Evolutionary conservation across 129 eudicot genomes (phyloP).

Genomic region (Dittrichia graveolens): DNA sequence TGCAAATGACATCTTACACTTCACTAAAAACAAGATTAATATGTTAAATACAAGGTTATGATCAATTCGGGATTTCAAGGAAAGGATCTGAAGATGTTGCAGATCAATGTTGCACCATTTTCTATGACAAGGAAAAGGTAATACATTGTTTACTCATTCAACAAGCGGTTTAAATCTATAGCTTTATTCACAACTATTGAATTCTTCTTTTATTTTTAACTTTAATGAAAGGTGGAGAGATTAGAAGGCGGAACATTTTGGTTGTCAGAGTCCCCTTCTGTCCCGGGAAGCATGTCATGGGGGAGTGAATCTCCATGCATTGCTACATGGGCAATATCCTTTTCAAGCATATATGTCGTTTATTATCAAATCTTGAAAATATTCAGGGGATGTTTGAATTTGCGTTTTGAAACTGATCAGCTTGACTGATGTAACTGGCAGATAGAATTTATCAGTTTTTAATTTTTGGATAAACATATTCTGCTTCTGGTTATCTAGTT

Average conservation of each 20-base stretch:
- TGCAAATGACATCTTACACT: not conserved
- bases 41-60: constrained; percentile 57
- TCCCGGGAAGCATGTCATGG: constrained; percentile 98
- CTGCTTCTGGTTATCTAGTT: not conserved
- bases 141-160: not conserved
- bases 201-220: not conserved
- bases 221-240: constrained; percentile 70
- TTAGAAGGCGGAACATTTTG: constrained; percentile 98
- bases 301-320: constrained; percentile 83
- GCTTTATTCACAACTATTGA: not conserved
- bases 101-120: constrained; percentile 86
- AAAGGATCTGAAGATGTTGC: constrained; percentile 90
- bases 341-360: constrained; percentile 24
- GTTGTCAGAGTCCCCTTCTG: constrained; percentile 97
- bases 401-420: no score
- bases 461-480: not conserved
- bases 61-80: constrained; percentile 87
- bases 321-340: constrained; percentile 99
- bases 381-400: not conserved
- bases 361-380: constrained; percentile 12
- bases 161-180: constrained; percentile 1
- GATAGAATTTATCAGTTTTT: not conserved
- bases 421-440: no score
- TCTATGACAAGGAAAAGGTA: constrained; percentile 93
- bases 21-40: constrained; percentile 6